Evolutionary conservation across 768 basidiomycete genomes (phyloP).

Genomic region (Antrodiella citrinella): DNA sequence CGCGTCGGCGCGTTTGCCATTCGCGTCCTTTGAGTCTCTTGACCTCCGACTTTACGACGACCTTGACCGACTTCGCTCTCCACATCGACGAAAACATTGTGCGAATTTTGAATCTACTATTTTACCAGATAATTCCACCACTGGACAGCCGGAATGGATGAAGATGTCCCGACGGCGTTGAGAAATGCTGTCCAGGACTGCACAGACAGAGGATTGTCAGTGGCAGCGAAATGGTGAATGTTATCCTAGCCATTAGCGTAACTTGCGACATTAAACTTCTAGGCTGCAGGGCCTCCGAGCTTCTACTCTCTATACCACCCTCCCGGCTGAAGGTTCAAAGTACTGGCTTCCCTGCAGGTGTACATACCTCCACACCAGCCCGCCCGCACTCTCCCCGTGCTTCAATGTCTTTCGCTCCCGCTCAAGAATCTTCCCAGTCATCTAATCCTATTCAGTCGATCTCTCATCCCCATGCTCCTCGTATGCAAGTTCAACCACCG

Average conservation of each 20-base stretch:
- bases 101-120: not conserved
- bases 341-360: conserved; percentile 22
- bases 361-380: conserved; percentile 57
- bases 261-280: not conserved
- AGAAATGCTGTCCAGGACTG: conserved; percentile 63
- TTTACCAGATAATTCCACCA: not conserved
- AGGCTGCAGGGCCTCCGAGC: conserved; percentile 63
- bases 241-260: not conserved
- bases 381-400: conserved; percentile 25
- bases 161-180: conserved; percentile 40
- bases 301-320: conserved; percentile 52
- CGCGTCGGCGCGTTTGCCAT: no score
- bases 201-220: conserved; percentile 57
- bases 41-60: no score
- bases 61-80: no score
- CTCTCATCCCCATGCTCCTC: conserved; percentile 30
- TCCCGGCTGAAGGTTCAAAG: conserved; percentile 32
- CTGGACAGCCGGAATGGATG: not conserved
- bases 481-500: conserved; percentile 23
- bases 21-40: no score
- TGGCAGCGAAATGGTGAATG: conserved; percentile 71
- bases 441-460: conserved; percentile 6
- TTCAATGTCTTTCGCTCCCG: conserved; percentile 4
- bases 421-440: conserved; percentile 7
- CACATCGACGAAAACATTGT: not conserved